These are phyloP conservation scores for Ustilago vetiveriae DNA, from an alignment of 1,284 basidiomycete genomes.

Conservation along the genomic window DNA sequence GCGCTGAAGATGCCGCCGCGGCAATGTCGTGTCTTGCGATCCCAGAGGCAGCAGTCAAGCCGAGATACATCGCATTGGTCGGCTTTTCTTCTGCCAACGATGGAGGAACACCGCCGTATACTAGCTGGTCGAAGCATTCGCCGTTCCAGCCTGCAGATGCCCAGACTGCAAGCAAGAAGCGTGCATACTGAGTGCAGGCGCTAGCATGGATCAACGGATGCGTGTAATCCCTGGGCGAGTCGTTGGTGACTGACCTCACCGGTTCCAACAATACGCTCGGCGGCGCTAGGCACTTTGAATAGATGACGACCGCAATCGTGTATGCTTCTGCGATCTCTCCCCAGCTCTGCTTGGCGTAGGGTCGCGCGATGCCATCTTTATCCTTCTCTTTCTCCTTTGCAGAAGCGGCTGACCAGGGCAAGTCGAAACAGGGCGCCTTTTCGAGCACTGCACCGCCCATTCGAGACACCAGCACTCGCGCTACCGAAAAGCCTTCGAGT, in stretches of 20 bases:
- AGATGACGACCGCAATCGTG: slow-evolving; percentile 59
- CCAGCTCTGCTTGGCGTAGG: slow-evolving; percentile 54
- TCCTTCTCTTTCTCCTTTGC: slow-evolving; percentile 53
- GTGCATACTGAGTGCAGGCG: slow-evolving; percentile 60
- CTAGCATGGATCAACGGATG: slow-evolving; percentile 63
- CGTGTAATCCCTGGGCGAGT: slow-evolving; percentile 64
- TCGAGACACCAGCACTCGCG: slow-evolving; percentile 54
- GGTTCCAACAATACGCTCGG: slow-evolving; percentile 56
- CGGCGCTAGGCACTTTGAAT: slow-evolving; percentile 64
- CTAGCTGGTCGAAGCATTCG: slow-evolving; percentile 65
- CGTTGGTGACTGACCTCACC: slow-evolving; percentile 55
- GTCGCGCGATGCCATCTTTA: slow-evolving; percentile 44
- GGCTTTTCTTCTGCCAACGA: slow-evolving; percentile 55
- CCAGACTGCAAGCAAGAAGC: slow-evolving; percentile 64
- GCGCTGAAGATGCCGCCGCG: slow-evolving; percentile 48
- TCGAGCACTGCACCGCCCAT: slow-evolving; percentile 60
- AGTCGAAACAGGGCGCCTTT: slow-evolving; percentile 55
- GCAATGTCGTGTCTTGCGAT: slow-evolving; percentile 62
- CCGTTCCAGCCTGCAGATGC: slow-evolving; percentile 64
- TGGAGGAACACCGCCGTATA: slow-evolving; percentile 64
- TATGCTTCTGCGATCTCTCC: slow-evolving; percentile 64
- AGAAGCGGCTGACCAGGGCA: slow-evolving; percentile 31
- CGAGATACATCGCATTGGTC: slow-evolving; percentile 42
- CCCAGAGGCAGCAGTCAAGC: slow-evolving; percentile 49
- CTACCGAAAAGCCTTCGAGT: slow-evolving; percentile 64